Evolutionary conservation across 2,329 filamentous ascomycete genomes (phyloP), one percentile per base, ranked within the genome.

Genomic region (Calonectria leucothoes): DNA sequence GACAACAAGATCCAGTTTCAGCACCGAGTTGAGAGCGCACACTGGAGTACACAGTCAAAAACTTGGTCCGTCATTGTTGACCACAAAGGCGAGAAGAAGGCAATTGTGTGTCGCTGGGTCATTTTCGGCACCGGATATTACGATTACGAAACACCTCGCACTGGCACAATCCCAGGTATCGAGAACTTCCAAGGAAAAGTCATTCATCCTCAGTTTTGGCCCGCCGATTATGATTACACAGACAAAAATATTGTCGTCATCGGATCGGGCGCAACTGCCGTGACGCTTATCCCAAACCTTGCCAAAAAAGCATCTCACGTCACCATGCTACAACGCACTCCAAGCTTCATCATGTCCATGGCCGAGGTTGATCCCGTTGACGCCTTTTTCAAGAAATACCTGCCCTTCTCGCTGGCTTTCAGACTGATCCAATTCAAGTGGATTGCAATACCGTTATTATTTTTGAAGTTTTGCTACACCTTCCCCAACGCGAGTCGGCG

Each of bases 171-270:
- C 6, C 84, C 84, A 42, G 85, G 86, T 6, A 79, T 87, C n/a
- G 75, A 82, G 0, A 77, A 75, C n/a, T 87, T 87, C 45, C 23
- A 80, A 12, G 87, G 85, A 55, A 79, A 72, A 48, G 84, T 91
- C 17, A 86, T 94, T 2, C 93, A 95, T 74, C 93, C 94, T 1
- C 93, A 95, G 77, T 94, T 94, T 84, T 94, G 93, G 93, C 93
- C 93, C 0, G 86, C 92, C 70, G 87, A 93, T 69, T 85, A 93
- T 51, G 90, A 94, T 80, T 94, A 93, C 82, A 84, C 86, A 15
- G 84, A 87, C 82, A 94, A 94, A 80, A 88, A 90, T 23, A 85
- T 94, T 27, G 90, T 93, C 55, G 86, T 94, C 68, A 90, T 94
- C 71, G 93, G 93, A 23, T 90, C 87, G 45, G 93, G 92, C 20